A percentile compares a stretch with the other conserved stretches of the same genome.
Conservation (phyloP, 805 yeast species). For the Schizosaccharomyces lindneri region DNA sequence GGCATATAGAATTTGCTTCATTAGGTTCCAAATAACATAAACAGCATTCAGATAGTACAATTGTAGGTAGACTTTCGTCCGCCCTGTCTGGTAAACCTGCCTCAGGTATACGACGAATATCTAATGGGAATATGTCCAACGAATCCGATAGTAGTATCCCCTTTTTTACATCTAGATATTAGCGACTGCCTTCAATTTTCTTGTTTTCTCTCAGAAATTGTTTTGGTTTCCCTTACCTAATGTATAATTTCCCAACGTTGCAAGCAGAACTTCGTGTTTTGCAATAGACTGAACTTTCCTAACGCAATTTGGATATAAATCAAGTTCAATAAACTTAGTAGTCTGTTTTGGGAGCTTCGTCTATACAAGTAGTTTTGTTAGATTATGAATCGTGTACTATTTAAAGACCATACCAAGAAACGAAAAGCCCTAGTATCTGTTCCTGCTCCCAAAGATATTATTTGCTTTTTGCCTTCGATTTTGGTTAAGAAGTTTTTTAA, state of each 20-base stretch:
- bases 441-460: conserved; percentile 58
- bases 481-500: neutral
- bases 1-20: conserved; percentile 22
- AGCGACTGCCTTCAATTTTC: neutral
- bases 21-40: conserved; percentile 39
- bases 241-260: neutral
- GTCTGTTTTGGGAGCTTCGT: neutral
- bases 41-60: conserved; percentile 51
- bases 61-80: conserved; percentile 24
- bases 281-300: conserved; percentile 28
- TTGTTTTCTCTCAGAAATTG: neutral
- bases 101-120: neutral
- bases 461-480: conserved; percentile 13
- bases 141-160: neutral
- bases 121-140: neutral
- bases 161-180: neutral
- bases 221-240: neutral
- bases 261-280: conserved; percentile 12
- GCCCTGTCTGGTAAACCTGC: neutral
- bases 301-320: conserved; percentile 29
- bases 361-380: neutral
- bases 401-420: conserved; percentile 13
- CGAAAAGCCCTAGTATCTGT: conserved; percentile 47
- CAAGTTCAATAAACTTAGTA: conserved; percentile 25
- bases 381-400: neutral